Evolutionary conservation across 495 filamentous ascomycete species (phyloP).

Genomic region (Talaromyces stipitatus): DNA sequence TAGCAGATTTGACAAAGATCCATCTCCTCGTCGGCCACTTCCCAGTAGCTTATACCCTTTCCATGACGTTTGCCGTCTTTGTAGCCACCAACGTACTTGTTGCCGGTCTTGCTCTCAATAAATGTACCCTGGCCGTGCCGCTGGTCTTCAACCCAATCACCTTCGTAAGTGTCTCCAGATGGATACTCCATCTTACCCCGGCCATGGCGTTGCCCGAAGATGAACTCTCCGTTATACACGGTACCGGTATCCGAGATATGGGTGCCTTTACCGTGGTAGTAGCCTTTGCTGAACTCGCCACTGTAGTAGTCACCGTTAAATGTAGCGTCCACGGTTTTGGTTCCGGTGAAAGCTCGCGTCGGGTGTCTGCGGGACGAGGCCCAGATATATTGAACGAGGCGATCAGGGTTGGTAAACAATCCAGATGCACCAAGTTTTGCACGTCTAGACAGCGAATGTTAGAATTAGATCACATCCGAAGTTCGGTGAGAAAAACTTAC

Average conservation of each 20-base stretch:
- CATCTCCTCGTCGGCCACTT: slow-evolving; percentile 56
- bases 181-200: slow-evolving; percentile 51
- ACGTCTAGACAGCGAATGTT: slow-evolving; percentile 16
- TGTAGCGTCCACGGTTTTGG: slow-evolving; percentile 36
- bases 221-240: slow-evolving; percentile 48
- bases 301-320: slow-evolving; percentile 43
- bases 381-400: slow-evolving; percentile 39
- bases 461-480: not conserved
- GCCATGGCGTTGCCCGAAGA: slow-evolving; percentile 45
- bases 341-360: slow-evolving; percentile 35
- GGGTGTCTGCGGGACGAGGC: slow-evolving; percentile 36
- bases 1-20: slow-evolving; percentile 59
- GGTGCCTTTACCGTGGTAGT: slow-evolving; percentile 44
- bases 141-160: slow-evolving; percentile 48
- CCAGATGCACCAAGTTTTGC: slow-evolving; percentile 29
- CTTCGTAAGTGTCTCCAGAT: slow-evolving; percentile 56
- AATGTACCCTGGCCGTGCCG: slow-evolving; percentile 54
- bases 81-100: slow-evolving; percentile 58
- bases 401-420: slow-evolving; percentile 36
- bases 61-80: slow-evolving; percentile 55
- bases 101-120: slow-evolving; percentile 50
- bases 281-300: slow-evolving; percentile 40
- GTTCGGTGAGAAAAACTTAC: slow-evolving; percentile 12
- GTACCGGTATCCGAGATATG: slow-evolving; percentile 47
- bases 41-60: slow-evolving; percentile 55